Evolutionary conservation across 176 grass and related monocot genomes (phyloP), one percentile per base, ranked within the genome.

Genomic region (Oryza coarctata): DNA sequence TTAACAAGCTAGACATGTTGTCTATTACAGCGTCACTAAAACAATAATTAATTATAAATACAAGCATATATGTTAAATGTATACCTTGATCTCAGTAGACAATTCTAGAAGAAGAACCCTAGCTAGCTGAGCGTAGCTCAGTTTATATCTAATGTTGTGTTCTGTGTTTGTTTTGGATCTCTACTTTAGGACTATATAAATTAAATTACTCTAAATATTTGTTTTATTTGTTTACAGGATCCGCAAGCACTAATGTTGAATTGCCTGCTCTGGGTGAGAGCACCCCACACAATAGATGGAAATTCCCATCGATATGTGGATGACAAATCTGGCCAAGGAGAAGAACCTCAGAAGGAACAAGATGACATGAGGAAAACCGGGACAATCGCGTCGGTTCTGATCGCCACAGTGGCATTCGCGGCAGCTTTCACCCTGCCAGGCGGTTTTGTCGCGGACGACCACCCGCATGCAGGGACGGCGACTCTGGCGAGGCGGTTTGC

Each of bases 321-420:
- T 8, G 1, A 17, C 2, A 76, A 60, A 12, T 30, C 11, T 0
- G 18, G 2, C 2, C 2, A 12, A 35, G 28, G 28, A 12, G 31
- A 36, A 1, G 20, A 9, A 0, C 0, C 20, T 17, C 40, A 43
- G 6, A 18, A 12, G 20, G 13, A 76, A 4, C 41, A 49, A 35
- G 1, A 36, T 26, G 22, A 25, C 32, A 8, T 61, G 73, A 61
- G 10, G 5, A 23, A 55, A 26, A 26, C 2, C 5, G 4, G 41
- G 6, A 76, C 63, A 10, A 22, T 84, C 6, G 63, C 32, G 11
- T 66, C 63, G 0, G 78, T 73, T 52, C 73, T 90, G 8, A 83
- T 83, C 23, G 73, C 88, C 27, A 86, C 66, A 12, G 79, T 83
- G 7, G 82, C 88, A 18, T 90, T 90, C 26, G 23, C 74, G 15